Base-by-base conservation (phyloP, 139 green algal genomes). In the Gonium pectorale region DNA sequence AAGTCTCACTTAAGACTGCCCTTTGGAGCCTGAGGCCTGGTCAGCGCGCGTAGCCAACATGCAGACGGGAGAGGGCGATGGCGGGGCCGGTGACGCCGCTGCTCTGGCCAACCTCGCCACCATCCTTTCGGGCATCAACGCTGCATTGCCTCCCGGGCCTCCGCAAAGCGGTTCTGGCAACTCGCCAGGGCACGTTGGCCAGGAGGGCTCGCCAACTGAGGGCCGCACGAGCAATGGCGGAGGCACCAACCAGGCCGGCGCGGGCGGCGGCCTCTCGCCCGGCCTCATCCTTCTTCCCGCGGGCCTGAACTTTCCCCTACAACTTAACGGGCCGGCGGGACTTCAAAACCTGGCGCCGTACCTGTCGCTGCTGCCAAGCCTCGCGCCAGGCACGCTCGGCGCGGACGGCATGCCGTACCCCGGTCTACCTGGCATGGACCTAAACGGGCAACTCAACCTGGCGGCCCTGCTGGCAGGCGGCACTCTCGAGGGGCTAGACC, bases 291-390 rank as follows among this genome's bases (percentile, higher is more conserved):
- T 68, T 7, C 54, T 68, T 2, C 72, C 52, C 11, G 46, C 49
- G 8, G 54, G 51, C 22, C 52, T 67, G 0, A 51, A 51, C 31
- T 67, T 80, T 13, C 64, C 15, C 3, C 37, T 71, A 11, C 64
- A 31, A 11, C 72, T 67, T 35, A 60, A 67, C 38, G 44, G 8
- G 5, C 72, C 29, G 1, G n/a, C n/a, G n/a, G 35, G 37, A 13
- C 72, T 80, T 31, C 72, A 80, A 52, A 52, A 41, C 52, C 72
- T 80, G 22, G 72, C 51, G 35, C 51, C 72, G 0, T 80, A 66
- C 43, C 33, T 79, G 9, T 46, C 64, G 31, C 70, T 79, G 31
- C 49, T 79, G 5, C 70, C 70, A 33, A 46, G 73, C 27, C 51
- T 67, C 5, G 38, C 13, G 21, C 49, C 49, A 26, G 72, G 52